phyloP scores from a whole-genome alignment of 2,329 filamentous ascomycete genomes.

The Ceratocystis eucalypticola region DNA sequence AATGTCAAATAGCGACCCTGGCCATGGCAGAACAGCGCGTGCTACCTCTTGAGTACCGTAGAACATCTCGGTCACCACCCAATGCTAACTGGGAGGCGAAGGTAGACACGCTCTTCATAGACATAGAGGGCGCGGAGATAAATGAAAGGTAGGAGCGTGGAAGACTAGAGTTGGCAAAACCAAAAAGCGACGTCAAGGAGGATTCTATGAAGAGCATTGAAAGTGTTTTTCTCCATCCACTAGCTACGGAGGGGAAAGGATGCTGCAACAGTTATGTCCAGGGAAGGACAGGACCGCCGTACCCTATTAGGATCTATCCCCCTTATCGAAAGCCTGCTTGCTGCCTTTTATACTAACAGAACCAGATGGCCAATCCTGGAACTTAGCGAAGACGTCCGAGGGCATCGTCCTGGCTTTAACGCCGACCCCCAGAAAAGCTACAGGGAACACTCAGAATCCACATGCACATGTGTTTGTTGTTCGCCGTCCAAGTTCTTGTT shows the following conservation, averaged over 20 bases:
- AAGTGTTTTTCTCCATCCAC: neutral
- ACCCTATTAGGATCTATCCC: neutral
- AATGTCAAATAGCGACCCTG: neutral
- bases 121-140: too few relatives aligned
- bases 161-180: too few relatives aligned
- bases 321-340: neutral
- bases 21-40: neutral
- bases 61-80: too few relatives aligned
- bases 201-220: neutral
- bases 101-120: too few relatives aligned
- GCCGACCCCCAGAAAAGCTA: neutral
- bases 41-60: too few relatives aligned
- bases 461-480: neutral
- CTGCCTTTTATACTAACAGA: neutral
- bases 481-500: neutral
- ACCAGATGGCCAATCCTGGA: neutral
- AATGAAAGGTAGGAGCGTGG: too few relatives aligned
- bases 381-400: neutral
- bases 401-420: neutral
- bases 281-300: neutral
- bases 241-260: too few relatives aligned
- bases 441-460: neutral
- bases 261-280: neutral
- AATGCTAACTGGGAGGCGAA: too few relatives aligned
- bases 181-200: neutral